phyloP scores from a whole-genome alignment of 129 eudicot genomes.

The Silybum marianum region DNA sequence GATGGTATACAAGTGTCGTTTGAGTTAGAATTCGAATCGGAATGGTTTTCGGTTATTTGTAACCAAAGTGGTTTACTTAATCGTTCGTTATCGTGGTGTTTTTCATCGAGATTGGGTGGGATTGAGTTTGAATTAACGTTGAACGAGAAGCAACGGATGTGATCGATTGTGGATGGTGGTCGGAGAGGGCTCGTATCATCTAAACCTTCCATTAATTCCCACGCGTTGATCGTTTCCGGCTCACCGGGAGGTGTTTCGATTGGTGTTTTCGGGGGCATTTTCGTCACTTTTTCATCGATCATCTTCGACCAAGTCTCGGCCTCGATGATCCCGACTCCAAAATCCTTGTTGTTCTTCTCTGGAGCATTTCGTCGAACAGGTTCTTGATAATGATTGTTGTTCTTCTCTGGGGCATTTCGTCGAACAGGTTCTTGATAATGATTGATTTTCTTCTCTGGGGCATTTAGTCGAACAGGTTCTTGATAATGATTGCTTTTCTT shows the following conservation, averaged over 20 bases:
- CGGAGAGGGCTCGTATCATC: slow-evolving; percentile 78
- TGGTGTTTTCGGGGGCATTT: slow-evolving; percentile 55
- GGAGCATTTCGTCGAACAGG: slow-evolving; percentile 16
- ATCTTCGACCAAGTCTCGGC: slow-evolving; percentile 75
- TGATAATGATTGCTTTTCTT: slow-evolving; percentile 3
- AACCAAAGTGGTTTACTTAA: slow-evolving; percentile 29
- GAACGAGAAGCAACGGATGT: slow-evolving; percentile 50
- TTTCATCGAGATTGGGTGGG: slow-evolving; percentile 16
- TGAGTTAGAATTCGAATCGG: slow-evolving; percentile 32
- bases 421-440: neutral
- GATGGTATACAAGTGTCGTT: slow-evolving; percentile 29
- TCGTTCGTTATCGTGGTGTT: neutral
- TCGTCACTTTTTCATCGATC: slow-evolving; percentile 58
- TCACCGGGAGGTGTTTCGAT: slow-evolving; percentile 71
- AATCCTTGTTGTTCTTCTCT: slow-evolving; percentile 24
- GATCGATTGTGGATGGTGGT: slow-evolving; percentile 20
- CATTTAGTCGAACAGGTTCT: too few species aligned
- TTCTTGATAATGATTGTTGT: slow-evolving; percentile 19
- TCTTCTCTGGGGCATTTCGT: slow-evolving; percentile 17
- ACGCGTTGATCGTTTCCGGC: slow-evolving; percentile 78
- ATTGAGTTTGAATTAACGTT: slow-evolving; percentile 20
- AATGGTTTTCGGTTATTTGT: slow-evolving; percentile 32
- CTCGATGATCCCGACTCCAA: slow-evolving; percentile 53
- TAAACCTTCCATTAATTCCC: slow-evolving; percentile 96
- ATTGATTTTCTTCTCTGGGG: too few species aligned